phyloP scores from a whole-genome alignment of 805 yeast species.

The Ascoidea tarda region DNA sequence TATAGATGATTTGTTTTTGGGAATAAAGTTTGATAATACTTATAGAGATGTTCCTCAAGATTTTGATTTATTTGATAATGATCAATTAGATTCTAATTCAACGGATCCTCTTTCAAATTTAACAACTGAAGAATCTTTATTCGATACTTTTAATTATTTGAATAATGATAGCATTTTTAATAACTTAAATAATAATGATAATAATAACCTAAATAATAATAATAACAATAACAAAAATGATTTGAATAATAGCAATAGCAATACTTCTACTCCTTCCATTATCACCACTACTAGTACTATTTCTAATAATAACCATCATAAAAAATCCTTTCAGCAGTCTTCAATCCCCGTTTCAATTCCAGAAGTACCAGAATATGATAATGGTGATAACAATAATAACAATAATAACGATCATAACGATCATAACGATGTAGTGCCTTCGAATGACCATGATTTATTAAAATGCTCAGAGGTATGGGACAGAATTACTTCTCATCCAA shows the following conservation, averaged over 20 bases:
- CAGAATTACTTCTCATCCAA: slow-evolving; percentile 85
- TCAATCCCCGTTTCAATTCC: not conserved
- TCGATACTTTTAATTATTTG: slow-evolving; percentile 32
- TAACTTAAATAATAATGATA: not conserved
- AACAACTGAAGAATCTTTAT: slow-evolving; percentile 40
- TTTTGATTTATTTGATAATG: slow-evolving; percentile 10
- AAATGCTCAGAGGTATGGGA: slow-evolving; percentile 95
- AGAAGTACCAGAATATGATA: slow-evolving; percentile 12
- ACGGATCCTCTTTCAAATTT: slow-evolving; percentile 27
- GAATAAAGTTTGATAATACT: not conserved
- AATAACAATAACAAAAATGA: slow-evolving; percentile 5
- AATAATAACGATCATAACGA: slow-evolving; percentile 9
- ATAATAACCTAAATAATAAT: not conserved
- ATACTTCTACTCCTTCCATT: slow-evolving; percentile 11
- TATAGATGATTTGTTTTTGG: slow-evolving; percentile 3
- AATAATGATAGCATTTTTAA: not conserved
- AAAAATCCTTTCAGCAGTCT: not conserved
- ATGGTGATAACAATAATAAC: not conserved
- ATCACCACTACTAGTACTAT: not conserved
- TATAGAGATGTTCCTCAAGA: slow-evolving; percentile 1
- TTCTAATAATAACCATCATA: not conserved
- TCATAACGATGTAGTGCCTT: slow-evolving; percentile 41
- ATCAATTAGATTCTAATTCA: slow-evolving; percentile 8
- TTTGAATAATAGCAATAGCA: slow-evolving; percentile 9
- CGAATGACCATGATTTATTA: slow-evolving; percentile 42